Evolutionary conservation across 371 early-diverging fungal species (phyloP).

Genomic region (Mucor indicus): DNA sequence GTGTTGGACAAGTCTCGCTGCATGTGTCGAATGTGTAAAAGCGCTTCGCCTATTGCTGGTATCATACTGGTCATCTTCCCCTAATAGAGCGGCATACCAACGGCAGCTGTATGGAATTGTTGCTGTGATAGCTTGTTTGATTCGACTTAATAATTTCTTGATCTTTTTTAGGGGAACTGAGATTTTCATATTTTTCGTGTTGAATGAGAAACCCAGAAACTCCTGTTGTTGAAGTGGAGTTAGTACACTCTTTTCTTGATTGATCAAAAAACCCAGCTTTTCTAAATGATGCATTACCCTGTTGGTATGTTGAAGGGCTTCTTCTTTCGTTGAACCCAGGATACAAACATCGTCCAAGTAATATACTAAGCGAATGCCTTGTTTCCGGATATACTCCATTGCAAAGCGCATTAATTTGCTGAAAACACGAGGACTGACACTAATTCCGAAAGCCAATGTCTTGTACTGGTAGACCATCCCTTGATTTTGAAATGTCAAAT

Average conservation of each 20-base stretch:
- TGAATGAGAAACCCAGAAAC: constrained; percentile 10
- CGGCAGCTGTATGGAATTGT: neutral
- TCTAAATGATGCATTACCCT: constrained; percentile 2
- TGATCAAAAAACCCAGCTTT: constrained; percentile 5
- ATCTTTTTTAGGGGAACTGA: neutral
- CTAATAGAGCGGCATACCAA: neutral
- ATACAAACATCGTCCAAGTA: constrained; percentile 15
- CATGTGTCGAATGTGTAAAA: neutral
- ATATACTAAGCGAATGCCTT: constrained; percentile 4
- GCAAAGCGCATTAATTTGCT: neutral
- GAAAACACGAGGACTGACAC: constrained; percentile 4
- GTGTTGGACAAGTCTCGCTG: too few relatives aligned
- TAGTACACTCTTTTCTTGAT: constrained; percentile 4
- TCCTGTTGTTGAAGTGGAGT: constrained; percentile 6
- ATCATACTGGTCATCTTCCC: neutral
- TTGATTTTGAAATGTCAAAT: constrained; percentile 4
- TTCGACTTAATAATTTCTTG: neutral
- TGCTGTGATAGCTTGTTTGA: neutral
- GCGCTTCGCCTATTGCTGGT: neutral
- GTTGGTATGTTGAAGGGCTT: neutral
- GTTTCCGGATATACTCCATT: neutral
- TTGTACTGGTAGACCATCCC: constrained; percentile 11
- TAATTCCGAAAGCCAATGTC: constrained; percentile 10
- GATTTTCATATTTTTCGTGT: constrained; percentile 4
- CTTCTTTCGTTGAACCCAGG: neutral